Evolutionary conservation across 148 eudicot genomes (phyloP).

Genomic region (Simmondsia chinensis): DNA sequence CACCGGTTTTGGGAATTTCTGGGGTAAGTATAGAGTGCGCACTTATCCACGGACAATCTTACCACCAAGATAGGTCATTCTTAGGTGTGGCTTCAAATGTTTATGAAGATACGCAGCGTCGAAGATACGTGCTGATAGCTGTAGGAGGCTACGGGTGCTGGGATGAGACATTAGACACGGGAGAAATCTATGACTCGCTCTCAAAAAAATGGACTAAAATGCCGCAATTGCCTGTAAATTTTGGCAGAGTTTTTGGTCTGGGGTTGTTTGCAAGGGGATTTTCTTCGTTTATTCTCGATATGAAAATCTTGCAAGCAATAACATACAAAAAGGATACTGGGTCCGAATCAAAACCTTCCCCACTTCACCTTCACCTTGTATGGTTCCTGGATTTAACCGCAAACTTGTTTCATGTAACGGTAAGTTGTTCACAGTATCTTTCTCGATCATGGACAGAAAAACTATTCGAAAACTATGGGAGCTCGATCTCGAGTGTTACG

Average conservation of each 20-base stretch:
- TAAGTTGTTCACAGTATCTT: constrained; percentile 75
- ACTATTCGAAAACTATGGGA: constrained; percentile 91
- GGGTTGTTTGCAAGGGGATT: constrained; percentile 57
- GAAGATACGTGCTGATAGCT: constrained; percentile 62
- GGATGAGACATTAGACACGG: constrained; percentile 85
- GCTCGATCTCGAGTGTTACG: constrained; percentile 46
- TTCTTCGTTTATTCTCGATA: constrained; percentile 82
- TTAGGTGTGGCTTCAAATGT: constrained; percentile 79
- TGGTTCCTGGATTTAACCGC: constrained; percentile 81
- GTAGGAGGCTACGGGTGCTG: constrained; percentile 86
- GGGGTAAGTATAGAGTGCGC: constrained; percentile 50
- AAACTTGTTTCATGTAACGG: constrained; percentile 49
- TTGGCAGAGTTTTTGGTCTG: constrained; percentile 83
- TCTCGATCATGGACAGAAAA: constrained; percentile 91
- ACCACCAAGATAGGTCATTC: constrained; percentile 66
- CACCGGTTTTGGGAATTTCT: constrained; percentile 64
- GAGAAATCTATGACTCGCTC: constrained; percentile 71
- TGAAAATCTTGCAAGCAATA: constrained; percentile 74
- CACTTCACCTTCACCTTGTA: constrained; percentile 70
- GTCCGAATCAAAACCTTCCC: too few species aligned
- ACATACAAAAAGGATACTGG: too few species aligned
- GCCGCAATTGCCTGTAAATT: constrained; percentile 65
- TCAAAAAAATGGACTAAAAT: constrained; percentile 93
- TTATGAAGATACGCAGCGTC: constrained; percentile 90
- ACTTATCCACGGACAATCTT: constrained; percentile 38